Evolutionary conservation across 2,329 filamentous ascomycete genomes (phyloP), one percentile per base, ranked within the genome.

Genomic region (Fusarium guadeloupense): DNA sequence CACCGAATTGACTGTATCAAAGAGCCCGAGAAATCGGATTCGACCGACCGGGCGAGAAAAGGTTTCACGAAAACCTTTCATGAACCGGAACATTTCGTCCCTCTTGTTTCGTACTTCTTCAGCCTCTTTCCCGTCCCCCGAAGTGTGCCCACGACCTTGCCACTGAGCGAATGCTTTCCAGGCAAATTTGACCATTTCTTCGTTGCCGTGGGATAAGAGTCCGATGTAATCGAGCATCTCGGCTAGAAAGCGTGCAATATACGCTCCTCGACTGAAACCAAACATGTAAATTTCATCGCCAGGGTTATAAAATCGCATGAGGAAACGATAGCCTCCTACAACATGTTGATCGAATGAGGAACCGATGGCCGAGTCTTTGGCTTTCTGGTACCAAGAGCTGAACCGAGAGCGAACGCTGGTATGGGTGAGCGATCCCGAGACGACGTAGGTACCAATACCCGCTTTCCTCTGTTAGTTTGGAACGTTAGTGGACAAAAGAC

Each of bases 151-250:
- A 8, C 88, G 83, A 37, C 81, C 82, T 69, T 91, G 88, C 88
- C 89, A 92, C 70, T 88, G 86, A 8, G 88, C 84, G 68, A 92
- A 93, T 0, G 89, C 88, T 72, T 90, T 93, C 91, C 91, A 95
- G 1, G 90, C 91, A 71, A 96, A 96, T 5, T 84, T 81, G 45
- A 92, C 87, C 87, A 95, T 89, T 66, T 95, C 92, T 70, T 96
- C 90, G 67, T 96, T 96, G 10, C 92, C 91, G 45, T 90, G 88
- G 12, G 88, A 89, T 13, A 96, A 80, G 0, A 96, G 80, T 2
- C 92, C 92, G 49, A 95, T 87, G 65, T 91, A 88, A 69, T 95
- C 91, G 7, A 95, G 81, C 91, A 94, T 94, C 70, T 95, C 91
- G 1, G 91, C 90, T 1, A 92, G 76, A 68, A 92, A 92, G 4